Percentiles rank a stretch among this genome's conserved stretches.
phyloP scores from a whole-genome alignment of 1,284 basidiomycete genomes.

The Phenoliferia sp. region DNA sequence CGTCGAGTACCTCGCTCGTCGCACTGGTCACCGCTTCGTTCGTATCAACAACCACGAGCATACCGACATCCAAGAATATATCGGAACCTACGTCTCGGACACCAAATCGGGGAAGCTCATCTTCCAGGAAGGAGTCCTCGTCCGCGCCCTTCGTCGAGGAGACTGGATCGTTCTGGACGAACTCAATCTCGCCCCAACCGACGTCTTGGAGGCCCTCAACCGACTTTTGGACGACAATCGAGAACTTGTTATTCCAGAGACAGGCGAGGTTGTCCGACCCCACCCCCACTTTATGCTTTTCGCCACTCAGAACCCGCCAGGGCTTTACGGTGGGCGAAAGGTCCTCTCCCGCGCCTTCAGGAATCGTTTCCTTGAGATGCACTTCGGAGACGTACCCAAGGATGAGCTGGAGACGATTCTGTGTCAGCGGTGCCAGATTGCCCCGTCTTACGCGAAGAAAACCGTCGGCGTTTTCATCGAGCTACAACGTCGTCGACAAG shows the following conservation, averaged over 20 bases:
- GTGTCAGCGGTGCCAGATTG: slow-evolving; percentile 80
- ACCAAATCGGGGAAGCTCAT: slow-evolving; percentile 83
- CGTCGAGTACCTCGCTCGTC: slow-evolving; percentile 87
- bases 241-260: slow-evolving; percentile 93
- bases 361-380: slow-evolving; percentile 97
- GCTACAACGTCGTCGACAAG: slow-evolving; percentile 85
- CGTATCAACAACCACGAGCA: slow-evolving; percentile 99
- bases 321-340: slow-evolving; percentile 94
- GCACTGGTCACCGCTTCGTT: slow-evolving; percentile 92
- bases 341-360: slow-evolving; percentile 92
- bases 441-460: slow-evolving; percentile 83
- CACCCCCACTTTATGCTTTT: slow-evolving; percentile 94
- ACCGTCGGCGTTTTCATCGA: slow-evolving; percentile 93
- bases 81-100: slow-evolving; percentile 95
- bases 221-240: slow-evolving; percentile 95
- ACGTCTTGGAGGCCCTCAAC: slow-evolving; percentile 96
- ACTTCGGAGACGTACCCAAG: slow-evolving; percentile 96
- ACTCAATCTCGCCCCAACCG: slow-evolving; percentile 94
- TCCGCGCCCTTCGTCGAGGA: slow-evolving; percentile 83
- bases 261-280: slow-evolving; percentile 87
- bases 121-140: slow-evolving; percentile 90
- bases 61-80: slow-evolving; percentile 95
- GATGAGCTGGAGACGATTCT: slow-evolving; percentile 89
- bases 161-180: slow-evolving; percentile 99
- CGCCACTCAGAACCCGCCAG: slow-evolving; percentile 98